Percentiles rank a stretch among this genome's conserved stretches.
These are phyloP conservation scores for Colletotrichum tropicale DNA, from an alignment of 2,329 filamentous ascomycete species.

Conservation along the genomic window DNA sequence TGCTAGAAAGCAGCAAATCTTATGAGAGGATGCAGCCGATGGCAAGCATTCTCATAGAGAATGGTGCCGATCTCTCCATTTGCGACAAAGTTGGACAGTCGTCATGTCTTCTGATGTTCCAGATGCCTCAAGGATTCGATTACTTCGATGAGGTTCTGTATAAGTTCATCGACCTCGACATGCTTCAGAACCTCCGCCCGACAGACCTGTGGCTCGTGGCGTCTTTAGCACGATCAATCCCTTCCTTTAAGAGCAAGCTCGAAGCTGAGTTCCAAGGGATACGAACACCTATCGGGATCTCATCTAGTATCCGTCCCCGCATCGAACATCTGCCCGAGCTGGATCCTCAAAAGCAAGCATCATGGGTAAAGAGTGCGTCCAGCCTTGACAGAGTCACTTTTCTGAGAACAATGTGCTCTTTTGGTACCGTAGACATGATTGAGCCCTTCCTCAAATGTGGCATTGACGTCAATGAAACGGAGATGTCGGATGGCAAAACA, in stretches of 20 bases:
- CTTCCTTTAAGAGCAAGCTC: background rate
- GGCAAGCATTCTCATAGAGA: background rate
- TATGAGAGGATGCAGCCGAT: background rate
- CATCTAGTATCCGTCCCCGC: background rate
- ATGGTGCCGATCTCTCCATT: background rate
- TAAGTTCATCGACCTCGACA: background rate
- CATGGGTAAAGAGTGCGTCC: background rate
- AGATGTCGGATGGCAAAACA: background rate
- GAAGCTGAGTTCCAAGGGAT: background rate
- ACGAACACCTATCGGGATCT: background rate
- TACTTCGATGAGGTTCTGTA: background rate
- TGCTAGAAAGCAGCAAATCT: background rate
- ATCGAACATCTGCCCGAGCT: background rate
- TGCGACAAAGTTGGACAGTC: background rate
- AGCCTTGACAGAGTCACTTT: background rate
- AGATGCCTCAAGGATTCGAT: background rate
- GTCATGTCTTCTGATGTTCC: background rate
- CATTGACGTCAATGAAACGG: background rate
- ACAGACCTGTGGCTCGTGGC: background rate
- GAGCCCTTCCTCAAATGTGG: background rate
- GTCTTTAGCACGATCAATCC: background rate
- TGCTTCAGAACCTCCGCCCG: background rate
- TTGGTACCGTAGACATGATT: background rate
- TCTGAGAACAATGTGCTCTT: background rate
- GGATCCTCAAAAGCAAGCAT: background rate